Conservation (phyloP, 345 rosid species). For the Isatis tinctoria region DNA sequence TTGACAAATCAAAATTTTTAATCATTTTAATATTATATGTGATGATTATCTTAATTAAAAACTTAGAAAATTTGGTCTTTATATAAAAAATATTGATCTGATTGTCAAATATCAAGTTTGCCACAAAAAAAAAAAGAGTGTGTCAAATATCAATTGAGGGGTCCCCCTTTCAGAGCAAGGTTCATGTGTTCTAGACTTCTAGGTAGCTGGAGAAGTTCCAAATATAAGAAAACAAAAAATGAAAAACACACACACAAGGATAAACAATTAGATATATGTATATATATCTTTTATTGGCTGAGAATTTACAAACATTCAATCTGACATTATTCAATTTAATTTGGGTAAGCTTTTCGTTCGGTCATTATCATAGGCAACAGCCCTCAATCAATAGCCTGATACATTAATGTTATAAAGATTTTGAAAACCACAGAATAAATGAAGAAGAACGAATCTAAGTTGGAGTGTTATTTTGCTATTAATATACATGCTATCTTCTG, state of each 20-base stretch:
- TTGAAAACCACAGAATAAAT: conserved; percentile 7
- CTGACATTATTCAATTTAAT: conserved; percentile 29
- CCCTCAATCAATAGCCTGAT: conserved; percentile 22
- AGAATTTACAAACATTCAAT: conserved; percentile 29
- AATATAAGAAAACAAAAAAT: conserved; percentile 9
- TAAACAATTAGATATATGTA: not conserved
- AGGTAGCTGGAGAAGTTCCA: not conserved
- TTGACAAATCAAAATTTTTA: too few relatives aligned
- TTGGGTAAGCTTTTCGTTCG: conserved; percentile 20
- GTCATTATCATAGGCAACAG: conserved; percentile 32
- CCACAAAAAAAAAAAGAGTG: too few relatives aligned
- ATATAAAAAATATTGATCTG: too few relatives aligned
- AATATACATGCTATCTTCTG: conserved; percentile 13
- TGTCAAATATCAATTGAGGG: not conserved
- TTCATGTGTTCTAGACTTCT: not conserved
- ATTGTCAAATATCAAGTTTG: too few relatives aligned
- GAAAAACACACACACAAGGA: not conserved
- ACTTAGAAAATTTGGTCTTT: too few relatives aligned
- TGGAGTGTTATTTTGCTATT: not conserved
- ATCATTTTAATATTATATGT: too few relatives aligned
- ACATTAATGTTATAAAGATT: not conserved
- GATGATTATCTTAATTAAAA: too few relatives aligned
- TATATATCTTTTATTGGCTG: conserved; percentile 18
- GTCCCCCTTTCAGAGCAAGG: not conserved
- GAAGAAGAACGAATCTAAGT: conserved; percentile 15